phyloP scores from a whole-genome alignment of 129 eudicot species.

The Helichrysum umbraculigerum region DNA sequence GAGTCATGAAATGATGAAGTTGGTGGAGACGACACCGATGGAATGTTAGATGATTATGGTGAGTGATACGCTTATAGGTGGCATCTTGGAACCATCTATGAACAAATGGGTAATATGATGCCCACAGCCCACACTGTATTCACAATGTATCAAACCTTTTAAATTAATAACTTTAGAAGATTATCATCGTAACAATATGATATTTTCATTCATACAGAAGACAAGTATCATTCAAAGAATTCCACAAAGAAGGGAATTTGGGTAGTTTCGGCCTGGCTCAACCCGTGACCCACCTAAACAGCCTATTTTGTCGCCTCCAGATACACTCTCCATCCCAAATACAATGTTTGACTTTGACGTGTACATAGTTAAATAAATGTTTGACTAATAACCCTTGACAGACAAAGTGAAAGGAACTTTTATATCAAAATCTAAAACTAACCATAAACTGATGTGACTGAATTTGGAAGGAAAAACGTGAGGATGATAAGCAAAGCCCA shows the following conservation, averaged over 20 bases:
- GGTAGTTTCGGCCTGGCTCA: neutral
- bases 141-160: neutral
- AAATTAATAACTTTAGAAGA: neutral
- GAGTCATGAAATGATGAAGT: neutral
- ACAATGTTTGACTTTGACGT: neutral
- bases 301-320: neutral
- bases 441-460: constrained; percentile 69
- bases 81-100: neutral
- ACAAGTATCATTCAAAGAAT: neutral
- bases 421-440: constrained; percentile 28
- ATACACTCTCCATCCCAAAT: neutral
- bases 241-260: neutral
- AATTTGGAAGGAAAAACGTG: constrained; percentile 90
- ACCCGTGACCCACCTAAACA: neutral
- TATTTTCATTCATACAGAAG: neutral
- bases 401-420: neutral
- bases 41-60: neutral
- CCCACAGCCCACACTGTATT: no score
- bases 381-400: neutral
- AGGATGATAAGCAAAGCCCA: constrained; percentile 81
- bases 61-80: neutral
- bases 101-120: neutral
- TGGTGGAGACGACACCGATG: neutral
- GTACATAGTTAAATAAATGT: neutral
- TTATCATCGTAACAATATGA: neutral